These are phyloP conservation scores for Leccinum fibrillosum DNA, from an alignment of 768 basidiomycete species.

Conservation along the genomic window DNA sequence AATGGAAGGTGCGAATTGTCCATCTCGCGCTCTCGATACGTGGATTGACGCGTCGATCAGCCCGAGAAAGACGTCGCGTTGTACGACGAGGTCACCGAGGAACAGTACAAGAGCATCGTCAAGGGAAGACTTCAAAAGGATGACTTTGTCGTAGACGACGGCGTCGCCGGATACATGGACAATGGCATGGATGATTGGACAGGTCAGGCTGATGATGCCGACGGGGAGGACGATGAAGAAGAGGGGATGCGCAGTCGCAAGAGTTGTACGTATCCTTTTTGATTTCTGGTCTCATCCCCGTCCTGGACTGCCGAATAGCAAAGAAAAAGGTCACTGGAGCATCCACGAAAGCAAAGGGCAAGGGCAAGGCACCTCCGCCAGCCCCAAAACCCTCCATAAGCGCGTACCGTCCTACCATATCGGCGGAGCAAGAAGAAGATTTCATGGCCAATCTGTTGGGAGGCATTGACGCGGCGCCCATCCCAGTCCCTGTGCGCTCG, in stretches of 20 bases:
- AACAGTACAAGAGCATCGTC: slow-evolving; percentile 85
- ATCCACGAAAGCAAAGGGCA: slow-evolving; percentile 36
- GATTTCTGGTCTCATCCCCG: background rate
- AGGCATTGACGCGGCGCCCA: slow-evolving; percentile 55
- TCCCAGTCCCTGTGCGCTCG: slow-evolving; percentile 33
- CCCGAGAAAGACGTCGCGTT: slow-evolving; percentile 62
- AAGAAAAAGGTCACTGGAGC: slow-evolving; percentile 25
- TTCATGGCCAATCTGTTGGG: slow-evolving; percentile 85
- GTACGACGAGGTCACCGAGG: slow-evolving; percentile 89
- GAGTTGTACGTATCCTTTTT: slow-evolving; percentile 34
- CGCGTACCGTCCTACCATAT: slow-evolving; percentile 76
- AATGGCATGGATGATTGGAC: slow-evolving; percentile 97
- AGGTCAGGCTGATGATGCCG: slow-evolving; percentile 50
- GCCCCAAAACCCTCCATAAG: slow-evolving; percentile 58
- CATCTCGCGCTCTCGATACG: background rate
- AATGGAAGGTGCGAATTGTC: slow-evolving; percentile 48
- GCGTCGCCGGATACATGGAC: slow-evolving; percentile 87
- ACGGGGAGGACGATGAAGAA: slow-evolving; percentile 52
- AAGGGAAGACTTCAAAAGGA: slow-evolving; percentile 76
- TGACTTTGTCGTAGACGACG: slow-evolving; percentile 96
- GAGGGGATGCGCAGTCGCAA: slow-evolving; percentile 34
- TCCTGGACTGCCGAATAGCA: slow-evolving; percentile 18
- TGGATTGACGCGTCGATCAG: slow-evolving; percentile 30
- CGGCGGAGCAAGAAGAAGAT: slow-evolving; percentile 79
- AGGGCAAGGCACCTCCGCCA: slow-evolving; percentile 47